Evolutionary conservation across 2,329 filamentous ascomycete genomes (phyloP), one percentile per base, ranked within the genome.

Genomic region (Cladophialophora psammophila): DNA sequence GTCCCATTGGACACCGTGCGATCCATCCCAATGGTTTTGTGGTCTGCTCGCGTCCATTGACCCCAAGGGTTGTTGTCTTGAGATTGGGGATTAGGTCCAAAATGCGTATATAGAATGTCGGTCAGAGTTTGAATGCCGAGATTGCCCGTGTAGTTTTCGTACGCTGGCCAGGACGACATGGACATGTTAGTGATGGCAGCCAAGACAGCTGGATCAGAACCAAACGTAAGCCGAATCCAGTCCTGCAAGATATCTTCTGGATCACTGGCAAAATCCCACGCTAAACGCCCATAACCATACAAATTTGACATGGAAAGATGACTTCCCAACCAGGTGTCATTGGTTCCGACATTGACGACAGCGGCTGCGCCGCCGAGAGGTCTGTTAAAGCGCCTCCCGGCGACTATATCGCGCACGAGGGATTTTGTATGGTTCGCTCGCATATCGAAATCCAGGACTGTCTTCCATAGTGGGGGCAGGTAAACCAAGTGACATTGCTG

Each of bases 221-320:
- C 83, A 71, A 91, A 91, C 0, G 90, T 91, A 26, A 92, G 79
- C 2, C 85, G 83, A n/a, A 82, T 88, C 90, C 90, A 92, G 66
- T 89, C 87, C 72, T 87, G 78, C 0, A 91, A 78, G 2, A 91
- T 81, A 0, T 74, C 73, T 32, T 82, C 77, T 0, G 84, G 75
- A 52, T 86, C 82, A 0, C 84, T 75, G 45, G 86, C 82, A 0
- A 89, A 86, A 61, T 89, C 78, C 90, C 90, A 92, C 0, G 89
- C 88, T 15, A 91, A 75, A 2, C 84, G 83, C 9, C 90, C 90
- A 71, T 87, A 92, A 0, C 88, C 88, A 71, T 91, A 92, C 1
- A 92, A 78, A 73, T 92, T 91, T 0, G 87, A 88, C 88, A 91
- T 90, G 57, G 89, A 83, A 0, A 91, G 79, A 75, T 91, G 88